A percentile compares a stretch with the other conserved stretches of the same genome.
Conservation (phyloP, 495 filamentous ascomycete species). For the Daldinia concentrica region DNA sequence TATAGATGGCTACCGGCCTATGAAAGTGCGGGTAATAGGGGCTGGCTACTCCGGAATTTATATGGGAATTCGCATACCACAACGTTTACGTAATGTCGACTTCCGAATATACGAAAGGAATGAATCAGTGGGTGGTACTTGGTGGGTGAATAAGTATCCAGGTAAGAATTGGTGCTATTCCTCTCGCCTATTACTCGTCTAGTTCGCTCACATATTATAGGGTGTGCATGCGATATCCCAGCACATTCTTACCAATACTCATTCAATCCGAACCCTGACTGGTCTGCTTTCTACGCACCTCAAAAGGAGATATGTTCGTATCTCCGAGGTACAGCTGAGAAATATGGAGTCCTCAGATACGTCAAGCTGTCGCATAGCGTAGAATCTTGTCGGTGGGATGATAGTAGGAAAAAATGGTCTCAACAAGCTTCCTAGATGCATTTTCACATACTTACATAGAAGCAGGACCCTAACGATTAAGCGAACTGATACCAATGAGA, state of each 20-base stretch:
- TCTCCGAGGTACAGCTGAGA: conserved; percentile 65
- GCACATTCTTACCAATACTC: conserved; percentile 71
- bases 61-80: conserved; percentile 51
- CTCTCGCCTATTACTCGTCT: not conserved
- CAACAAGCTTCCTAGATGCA: not conserved
- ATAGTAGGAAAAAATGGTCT: conserved; percentile 63
- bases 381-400: conserved; percentile 62
- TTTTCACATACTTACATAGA: not conserved
- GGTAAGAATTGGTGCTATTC: conserved; percentile 36
- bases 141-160: conserved; percentile 58
- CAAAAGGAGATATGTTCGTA: conserved; percentile 72
- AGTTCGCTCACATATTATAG: conserved; percentile 29
- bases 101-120: conserved; percentile 57
- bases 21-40: conserved; percentile 60
- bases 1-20: conserved; percentile 56
- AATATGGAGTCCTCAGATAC: conserved; percentile 63
- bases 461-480: conserved; percentile 35
- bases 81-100: conserved; percentile 54
- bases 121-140: conserved; percentile 54
- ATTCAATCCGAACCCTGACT: conserved; percentile 71
- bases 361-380: conserved; percentile 55
- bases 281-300: conserved; percentile 71
- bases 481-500: conserved; percentile 45
- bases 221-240: conserved; percentile 57
- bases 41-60: conserved; percentile 62